Evolutionary conservation across 2,329 filamentous ascomycete genomes (phyloP).

Genomic region (Epichloe scottii): DNA sequence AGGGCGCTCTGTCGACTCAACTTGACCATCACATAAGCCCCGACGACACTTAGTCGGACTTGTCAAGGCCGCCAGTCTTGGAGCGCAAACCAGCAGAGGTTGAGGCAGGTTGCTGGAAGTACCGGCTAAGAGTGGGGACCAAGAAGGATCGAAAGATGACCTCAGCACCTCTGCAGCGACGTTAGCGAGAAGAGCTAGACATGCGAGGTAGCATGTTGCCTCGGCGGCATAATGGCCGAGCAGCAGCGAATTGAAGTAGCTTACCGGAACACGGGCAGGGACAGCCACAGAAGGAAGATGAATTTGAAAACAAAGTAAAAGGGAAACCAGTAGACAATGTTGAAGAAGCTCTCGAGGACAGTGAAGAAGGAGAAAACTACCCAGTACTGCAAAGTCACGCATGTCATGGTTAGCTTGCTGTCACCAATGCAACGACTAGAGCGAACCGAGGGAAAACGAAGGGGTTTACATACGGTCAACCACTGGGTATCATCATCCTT

Average conservation of each 20-base stretch:
- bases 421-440: not conserved
- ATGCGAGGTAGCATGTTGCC: not conserved
- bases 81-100: constrained; percentile 80
- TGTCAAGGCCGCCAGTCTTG: constrained; percentile 69
- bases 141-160: constrained; percentile 95
- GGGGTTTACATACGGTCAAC: constrained; percentile 46
- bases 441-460: not conserved
- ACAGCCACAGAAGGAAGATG: constrained; percentile 91
- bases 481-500: constrained; percentile 75
- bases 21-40: constrained; percentile 1
- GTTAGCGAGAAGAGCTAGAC: not conserved
- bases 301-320: constrained; percentile 99
- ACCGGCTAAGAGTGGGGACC: constrained; percentile 79
- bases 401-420: not conserved
- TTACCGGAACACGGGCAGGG: constrained; percentile 87
- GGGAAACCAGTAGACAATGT: constrained; percentile 86
- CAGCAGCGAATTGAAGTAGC: constrained; percentile 18
- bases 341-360: constrained; percentile 70
- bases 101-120: constrained; percentile 61
- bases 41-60: constrained; percentile 42
- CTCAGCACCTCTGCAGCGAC: constrained; percentile 64
- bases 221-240: not conserved
- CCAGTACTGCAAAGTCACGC: constrained; percentile 56
- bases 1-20: not conserved
- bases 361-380: constrained; percentile 75